phyloP scores from a whole-genome alignment of 306 rosid species.

The Dicorynia guianensis region DNA sequence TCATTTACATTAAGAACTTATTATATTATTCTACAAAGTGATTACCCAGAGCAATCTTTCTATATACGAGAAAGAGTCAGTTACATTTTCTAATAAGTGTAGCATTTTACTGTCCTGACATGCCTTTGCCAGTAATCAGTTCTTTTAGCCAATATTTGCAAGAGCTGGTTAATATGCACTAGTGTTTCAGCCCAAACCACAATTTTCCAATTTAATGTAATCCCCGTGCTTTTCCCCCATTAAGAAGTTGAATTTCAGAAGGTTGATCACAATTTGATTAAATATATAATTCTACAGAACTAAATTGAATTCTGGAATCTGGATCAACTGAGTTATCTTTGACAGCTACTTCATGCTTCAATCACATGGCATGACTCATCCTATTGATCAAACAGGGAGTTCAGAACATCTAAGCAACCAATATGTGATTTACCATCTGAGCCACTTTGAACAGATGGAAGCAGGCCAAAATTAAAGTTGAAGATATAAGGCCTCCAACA shows the following conservation, averaged over 20 bases:
- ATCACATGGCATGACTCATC: not conserved
- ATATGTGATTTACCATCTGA: not conserved
- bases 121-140: not conserved
- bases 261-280: not conserved
- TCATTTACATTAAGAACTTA: constrained; percentile 6
- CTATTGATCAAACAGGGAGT: no score
- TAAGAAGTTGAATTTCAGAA: not conserved
- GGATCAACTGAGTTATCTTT: not conserved
- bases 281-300: not conserved
- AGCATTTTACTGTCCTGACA: no score
- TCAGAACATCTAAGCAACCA: not conserved
- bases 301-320: not conserved
- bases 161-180: not conserved
- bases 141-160: not conserved
- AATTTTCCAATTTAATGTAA: not conserved
- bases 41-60: constrained; percentile 20
- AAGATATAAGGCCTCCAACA: not conserved
- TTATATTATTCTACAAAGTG: constrained; percentile 12
- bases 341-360: not conserved
- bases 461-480: constrained; percentile 3
- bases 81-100: no score
- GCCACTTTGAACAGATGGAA: not conserved
- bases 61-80: not conserved
- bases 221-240: not conserved
- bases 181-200: not conserved